Conservation (phyloP, 805 yeast species). For the Blastobotrys chiropterorum region DNA sequence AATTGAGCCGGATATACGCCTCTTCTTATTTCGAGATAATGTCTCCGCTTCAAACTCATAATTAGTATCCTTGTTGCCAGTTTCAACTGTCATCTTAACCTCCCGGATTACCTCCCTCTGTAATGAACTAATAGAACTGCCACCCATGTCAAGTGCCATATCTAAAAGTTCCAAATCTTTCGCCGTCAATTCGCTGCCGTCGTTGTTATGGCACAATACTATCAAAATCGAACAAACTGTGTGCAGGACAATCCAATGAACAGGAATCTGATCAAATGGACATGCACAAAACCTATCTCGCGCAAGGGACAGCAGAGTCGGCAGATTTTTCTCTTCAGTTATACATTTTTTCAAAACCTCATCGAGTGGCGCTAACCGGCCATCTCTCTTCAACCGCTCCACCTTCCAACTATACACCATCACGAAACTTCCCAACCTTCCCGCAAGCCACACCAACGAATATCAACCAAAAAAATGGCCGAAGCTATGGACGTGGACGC, state of each 20-base stretch:
- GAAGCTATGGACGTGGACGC: conserved; percentile 20
- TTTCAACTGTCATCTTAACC: background rate
- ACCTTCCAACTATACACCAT: background rate
- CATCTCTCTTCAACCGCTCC: background rate
- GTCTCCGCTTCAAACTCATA: too few species aligned
- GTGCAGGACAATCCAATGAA: background rate
- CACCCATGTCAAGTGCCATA: background rate
- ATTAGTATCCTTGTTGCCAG: too few species aligned
- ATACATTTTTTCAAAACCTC: background rate
- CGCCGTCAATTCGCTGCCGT: background rate
- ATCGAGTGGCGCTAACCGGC: background rate
- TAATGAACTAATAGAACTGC: background rate
- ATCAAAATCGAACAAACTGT: background rate
- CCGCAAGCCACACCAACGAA: background rate
- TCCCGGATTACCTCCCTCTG: too few species aligned
- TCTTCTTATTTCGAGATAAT: background rate
- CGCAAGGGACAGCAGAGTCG: background rate
- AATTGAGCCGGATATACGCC: too few species aligned
- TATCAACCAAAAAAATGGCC: conserved; percentile 7
- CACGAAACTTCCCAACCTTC: background rate
- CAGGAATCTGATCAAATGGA: background rate
- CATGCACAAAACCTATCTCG: background rate
- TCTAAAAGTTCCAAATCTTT: background rate
- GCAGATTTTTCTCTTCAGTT: background rate
- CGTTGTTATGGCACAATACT: background rate